Base-by-base conservation (phyloP, 495 filamentous ascomycete genomes). In the Tetracladium marchalianum region DNA sequence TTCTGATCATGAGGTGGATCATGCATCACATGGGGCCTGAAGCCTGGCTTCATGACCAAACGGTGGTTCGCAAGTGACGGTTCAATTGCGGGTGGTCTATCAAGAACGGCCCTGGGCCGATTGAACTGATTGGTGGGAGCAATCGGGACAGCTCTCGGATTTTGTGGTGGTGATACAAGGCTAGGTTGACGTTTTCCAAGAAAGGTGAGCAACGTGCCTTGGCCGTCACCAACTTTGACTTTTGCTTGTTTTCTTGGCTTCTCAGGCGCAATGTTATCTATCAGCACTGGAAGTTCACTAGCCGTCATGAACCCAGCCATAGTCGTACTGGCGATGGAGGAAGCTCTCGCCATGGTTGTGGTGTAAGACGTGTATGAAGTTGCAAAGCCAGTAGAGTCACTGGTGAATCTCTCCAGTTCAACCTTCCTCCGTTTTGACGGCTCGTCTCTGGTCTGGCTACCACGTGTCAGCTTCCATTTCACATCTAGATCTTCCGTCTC, bases 141-240 rank as follows among this genome's bases (percentile, higher is more conserved):
- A 54, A 61, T 2, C 12, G 41, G 39, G 33, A 13, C 11, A 13
- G 12, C 8, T 13, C 24, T 45, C 12, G n/a, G 16, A 11, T 39
- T 31, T 17, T 17, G 34, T 39, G 36, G 35, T 12, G 8, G 12
- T 6, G 5, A 18, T n/a, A n/a, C n/a, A 39, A 10, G 56, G 60
- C 57, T 60, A 12, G 41, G 52, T 43, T 42, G 35, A 12, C 54
- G 36, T 18, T 63, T 62, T 1, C 44, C 54, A 33, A 77, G 67
- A 51, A 76, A 76, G 32, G 47, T 63, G 13, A 60, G 60, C 19
- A 78, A 57, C 22, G 57, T 73, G 1, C 69, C 66, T 56, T 78
- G 73, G 1, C 64, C 63, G 40, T 57, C 56, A 7, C 60, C 41
- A 12, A 60, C 56, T 31, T 64, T 62, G n/a, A 43, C 51, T 16